These are phyloP conservation scores for Phytophthora fragariaefolia DNA, from an alignment of 352 stramenopile species.

Conservation along the genomic window DNA sequence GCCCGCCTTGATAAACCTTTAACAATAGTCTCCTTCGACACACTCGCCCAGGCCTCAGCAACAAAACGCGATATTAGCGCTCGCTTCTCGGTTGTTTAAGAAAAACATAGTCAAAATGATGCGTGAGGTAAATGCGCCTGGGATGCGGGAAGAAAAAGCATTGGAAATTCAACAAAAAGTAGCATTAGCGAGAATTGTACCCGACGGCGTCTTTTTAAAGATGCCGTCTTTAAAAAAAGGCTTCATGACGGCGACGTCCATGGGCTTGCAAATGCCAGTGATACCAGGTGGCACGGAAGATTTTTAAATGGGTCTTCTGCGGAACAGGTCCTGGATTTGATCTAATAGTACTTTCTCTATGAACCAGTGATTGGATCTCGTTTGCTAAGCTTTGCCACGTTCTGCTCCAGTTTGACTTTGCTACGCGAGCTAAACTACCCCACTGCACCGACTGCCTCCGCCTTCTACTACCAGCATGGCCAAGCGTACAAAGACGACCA, in stretches of 20 bases:
- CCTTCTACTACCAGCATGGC: not conserved
- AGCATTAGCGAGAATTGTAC: no score
- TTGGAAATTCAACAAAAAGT: no score
- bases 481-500: not conserved
- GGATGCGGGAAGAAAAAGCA: no score
- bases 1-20: not conserved
- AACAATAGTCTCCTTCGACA: not conserved
- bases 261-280: no score
- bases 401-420: not conserved
- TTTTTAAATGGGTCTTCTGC: not conserved
- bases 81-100: no score
- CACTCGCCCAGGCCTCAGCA: not conserved
- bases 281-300: no score
- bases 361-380: slow-evolving; percentile 1
- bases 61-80: not conserved
- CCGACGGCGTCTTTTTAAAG: no score
- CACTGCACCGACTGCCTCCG: not conserved
- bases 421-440: not conserved
- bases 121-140: no score
- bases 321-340: not conserved
- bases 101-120: no score
- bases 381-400: not conserved
- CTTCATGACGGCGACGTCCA: no score
- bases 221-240: no score
- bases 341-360: not conserved